phyloP scores from a whole-genome alignment of 768 basidiomycete species.

The Calocera cornea region DNA sequence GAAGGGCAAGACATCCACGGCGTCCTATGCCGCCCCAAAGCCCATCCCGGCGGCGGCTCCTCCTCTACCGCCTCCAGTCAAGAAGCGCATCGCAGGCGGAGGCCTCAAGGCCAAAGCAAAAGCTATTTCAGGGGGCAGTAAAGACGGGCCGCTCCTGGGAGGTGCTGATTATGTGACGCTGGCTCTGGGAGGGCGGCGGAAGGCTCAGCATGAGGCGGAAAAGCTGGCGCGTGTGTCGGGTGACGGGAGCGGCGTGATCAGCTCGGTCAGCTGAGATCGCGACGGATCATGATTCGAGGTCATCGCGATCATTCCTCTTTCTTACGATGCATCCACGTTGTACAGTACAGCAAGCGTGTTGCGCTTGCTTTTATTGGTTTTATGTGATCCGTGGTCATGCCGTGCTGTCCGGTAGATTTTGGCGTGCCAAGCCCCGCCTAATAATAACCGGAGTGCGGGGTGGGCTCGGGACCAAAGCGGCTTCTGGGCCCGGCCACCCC shows the following conservation, averaged over 20 bases:
- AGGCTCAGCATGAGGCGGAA: conserved; percentile 49
- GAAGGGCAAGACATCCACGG: conserved; percentile 4
- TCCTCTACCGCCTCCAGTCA: neutral
- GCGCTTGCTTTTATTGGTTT: no score
- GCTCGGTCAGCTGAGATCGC: neutral
- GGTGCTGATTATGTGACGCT: conserved; percentile 66
- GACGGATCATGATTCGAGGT: neutral
- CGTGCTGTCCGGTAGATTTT: neutral
- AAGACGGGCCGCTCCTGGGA: conserved; percentile 41
- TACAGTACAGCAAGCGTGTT: neutral
- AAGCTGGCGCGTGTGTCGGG: conserved; percentile 39
- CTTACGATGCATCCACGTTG: neutral
- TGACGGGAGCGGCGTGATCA: conserved; percentile 16
- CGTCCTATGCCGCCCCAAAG: neutral
- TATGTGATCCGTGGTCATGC: no score
- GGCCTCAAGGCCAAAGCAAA: conserved; percentile 11
- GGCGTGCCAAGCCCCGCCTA: neutral
- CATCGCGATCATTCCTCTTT: neutral
- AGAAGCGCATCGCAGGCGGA: neutral
- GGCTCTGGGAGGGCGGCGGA: conserved; percentile 56
- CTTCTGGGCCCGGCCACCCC: neutral
- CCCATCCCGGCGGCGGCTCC: neutral
- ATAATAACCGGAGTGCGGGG: neutral
- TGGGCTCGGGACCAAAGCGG: neutral
- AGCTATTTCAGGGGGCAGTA: conserved; percentile 10